Evolutionary conservation across 306 rosid genomes (phyloP), one percentile per base, ranked within the genome.

Genomic region (Rosa rugosa): DNA sequence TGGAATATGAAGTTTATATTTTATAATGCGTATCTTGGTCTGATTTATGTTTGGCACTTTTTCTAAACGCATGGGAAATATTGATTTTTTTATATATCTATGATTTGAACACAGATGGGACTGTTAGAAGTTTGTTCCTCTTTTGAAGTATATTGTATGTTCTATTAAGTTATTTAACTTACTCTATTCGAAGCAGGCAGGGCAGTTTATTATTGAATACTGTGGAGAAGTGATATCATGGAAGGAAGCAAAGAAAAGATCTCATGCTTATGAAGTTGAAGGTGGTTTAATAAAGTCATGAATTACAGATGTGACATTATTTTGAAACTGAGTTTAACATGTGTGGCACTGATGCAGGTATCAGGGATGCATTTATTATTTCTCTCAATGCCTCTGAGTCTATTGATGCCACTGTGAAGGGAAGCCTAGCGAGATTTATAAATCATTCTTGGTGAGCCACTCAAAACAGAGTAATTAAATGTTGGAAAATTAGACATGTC

Each of bases 171-270:
- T 49, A n/a, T 42, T 42, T 75, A 17, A 75, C 79, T 83, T 78
- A 40, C 79, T 77, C 76, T 65, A 44, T 84, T 57, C 64, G 75
- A 73, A 79, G 80, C 87, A 92, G 95, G 87, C 81, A 23, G 99
- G 98, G 60, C 88, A 87, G 46, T 92, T 95, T 86, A 78, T 95
- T 75, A 95, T 91, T 41, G 99, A 95, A 84, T 95, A 92, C 83
- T 91, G 94, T 78, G 99, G 99, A 84, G 99, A 95, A 90, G 97
- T 95, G 62, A 95, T 95, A 77, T 91, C 98, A 50, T 92, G 97
- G 90, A 95, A 92, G 80, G 97, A 95, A 88, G 99, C 99, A 67
- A 95, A 92, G 73, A 85, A 87, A 72, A 90, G 97, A 88, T 87
- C 99, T 50, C 98, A 92, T 12, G 88, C 90, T 73, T 92, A 95